Percentiles rank a stretch among this genome's conserved stretches.
These are phyloP conservation scores for Neophaeococcomyces mojaviensis DNA, from an alignment of 2,329 filamentous ascomycete genomes.

Conservation along the genomic window DNA sequence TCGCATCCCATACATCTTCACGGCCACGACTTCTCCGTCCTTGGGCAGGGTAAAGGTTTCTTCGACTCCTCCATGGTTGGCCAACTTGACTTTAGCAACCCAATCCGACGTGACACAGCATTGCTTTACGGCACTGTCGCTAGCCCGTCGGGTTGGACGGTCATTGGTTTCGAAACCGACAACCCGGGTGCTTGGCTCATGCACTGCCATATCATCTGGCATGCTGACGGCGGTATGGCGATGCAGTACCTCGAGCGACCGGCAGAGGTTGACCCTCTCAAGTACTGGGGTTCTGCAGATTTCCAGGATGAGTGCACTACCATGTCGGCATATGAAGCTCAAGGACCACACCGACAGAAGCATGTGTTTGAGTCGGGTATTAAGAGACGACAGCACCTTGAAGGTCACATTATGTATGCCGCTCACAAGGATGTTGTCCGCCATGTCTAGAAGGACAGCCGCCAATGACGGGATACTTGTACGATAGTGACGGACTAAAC, in stretches of 20 bases:
- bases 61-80: conserved; percentile 45
- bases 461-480: background rate
- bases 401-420: conserved; percentile 9
- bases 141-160: conserved; percentile 46
- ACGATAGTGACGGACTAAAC: background rate
- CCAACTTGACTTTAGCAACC: conserved; percentile 53
- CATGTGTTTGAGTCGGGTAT: conserved; percentile 15
- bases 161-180: conserved; percentile 46
- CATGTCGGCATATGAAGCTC: conserved; percentile 11
- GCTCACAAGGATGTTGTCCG: conserved; percentile 6
- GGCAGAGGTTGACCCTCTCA: conserved; percentile 8
- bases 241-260: conserved; percentile 33
- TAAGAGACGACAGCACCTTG: conserved; percentile 12
- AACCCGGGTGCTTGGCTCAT: conserved; percentile 58
- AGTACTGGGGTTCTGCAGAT: conserved; percentile 11
- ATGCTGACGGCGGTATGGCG: conserved; percentile 58
- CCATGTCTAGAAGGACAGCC: conserved; percentile 1
- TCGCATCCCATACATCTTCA: conserved; percentile 62
- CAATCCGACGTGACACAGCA: conserved; percentile 62
- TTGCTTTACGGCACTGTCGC: conserved; percentile 51
- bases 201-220: conserved; percentile 78
- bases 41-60: conserved; percentile 44
- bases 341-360: conserved; percentile 8
- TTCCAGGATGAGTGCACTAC: conserved; percentile 19
- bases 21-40: conserved; percentile 60